Conservation (phyloP, 1,284 basidiomycete species). For the Volvariella surrecta region DNA sequence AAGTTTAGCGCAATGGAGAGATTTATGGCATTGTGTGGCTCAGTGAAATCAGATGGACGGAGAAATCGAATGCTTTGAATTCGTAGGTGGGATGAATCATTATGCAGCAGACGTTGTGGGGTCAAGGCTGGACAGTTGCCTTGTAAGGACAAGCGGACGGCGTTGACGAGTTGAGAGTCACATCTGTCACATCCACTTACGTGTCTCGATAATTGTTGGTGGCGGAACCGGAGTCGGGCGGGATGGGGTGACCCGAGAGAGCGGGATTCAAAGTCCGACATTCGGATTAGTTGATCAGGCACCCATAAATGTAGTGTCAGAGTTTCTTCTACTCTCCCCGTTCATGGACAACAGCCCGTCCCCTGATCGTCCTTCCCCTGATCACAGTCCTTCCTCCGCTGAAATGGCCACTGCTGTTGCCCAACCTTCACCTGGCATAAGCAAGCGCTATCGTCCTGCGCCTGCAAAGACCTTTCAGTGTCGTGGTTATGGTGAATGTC, state of each 20-base stretch:
- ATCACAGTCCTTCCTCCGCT: constrained; percentile 13
- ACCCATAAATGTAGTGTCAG: constrained; percentile 14
- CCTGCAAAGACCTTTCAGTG: constrained; percentile 93
- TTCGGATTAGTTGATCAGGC: constrained; percentile 17
- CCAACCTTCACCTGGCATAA: constrained; percentile 18
- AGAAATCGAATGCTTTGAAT: no score
- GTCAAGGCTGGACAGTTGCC: no score
- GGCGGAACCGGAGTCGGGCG: neutral
- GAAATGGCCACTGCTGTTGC: constrained; percentile 21
- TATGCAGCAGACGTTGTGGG: no score
- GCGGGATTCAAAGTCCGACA: constrained; percentile 12
- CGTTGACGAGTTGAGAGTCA: no score
- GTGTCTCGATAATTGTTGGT: no score
- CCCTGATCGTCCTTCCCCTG: constrained; percentile 23
- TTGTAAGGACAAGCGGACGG: no score
- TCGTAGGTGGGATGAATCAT: no score
- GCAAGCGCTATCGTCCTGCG: constrained; percentile 65
- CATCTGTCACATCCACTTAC: no score
- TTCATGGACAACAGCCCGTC: constrained; percentile 23
- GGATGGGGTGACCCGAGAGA: constrained; percentile 7
- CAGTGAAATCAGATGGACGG: no score
- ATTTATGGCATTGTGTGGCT: no score
- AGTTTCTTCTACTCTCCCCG: constrained; percentile 13
- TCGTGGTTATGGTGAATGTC: constrained; percentile 89
- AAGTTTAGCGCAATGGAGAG: no score